phyloP scores from a whole-genome alignment of 2,329 filamentous ascomycete species.

The Fusarium illudens region DNA sequence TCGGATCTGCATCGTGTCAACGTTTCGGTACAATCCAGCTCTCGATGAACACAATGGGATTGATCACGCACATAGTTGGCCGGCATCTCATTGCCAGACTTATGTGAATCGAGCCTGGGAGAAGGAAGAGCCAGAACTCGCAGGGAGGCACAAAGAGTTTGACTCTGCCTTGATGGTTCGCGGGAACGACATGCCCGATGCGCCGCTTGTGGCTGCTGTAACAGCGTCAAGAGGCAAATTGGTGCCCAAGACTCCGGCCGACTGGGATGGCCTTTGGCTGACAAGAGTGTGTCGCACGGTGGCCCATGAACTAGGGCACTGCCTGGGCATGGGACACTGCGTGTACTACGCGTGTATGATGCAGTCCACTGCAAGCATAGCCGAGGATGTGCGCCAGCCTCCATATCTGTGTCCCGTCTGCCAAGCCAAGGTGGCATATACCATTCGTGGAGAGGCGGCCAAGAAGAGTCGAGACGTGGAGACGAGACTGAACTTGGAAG shows the following conservation, averaged over 20 bases:
- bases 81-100: slow-evolving; percentile 65
- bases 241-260: slow-evolving; percentile 30
- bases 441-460: neutral
- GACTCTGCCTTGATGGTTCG: neutral
- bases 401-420: slow-evolving; percentile 70
- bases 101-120: slow-evolving; percentile 56
- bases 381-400: slow-evolving; percentile 68
- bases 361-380: slow-evolving; percentile 65
- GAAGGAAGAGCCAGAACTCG: neutral
- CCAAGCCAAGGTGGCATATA: slow-evolving; percentile 58
- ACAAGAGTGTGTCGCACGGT: slow-evolving; percentile 64
- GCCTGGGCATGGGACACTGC: slow-evolving; percentile 72
- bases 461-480: neutral
- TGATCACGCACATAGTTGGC: slow-evolving; percentile 67
- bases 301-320: slow-evolving; percentile 73
- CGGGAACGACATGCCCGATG: neutral
- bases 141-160: neutral
- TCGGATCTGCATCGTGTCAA: slow-evolving; percentile 68
- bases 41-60: slow-evolving; percentile 53
- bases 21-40: slow-evolving; percentile 66
- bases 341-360: slow-evolving; percentile 70
- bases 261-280: slow-evolving; percentile 61
- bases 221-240: slow-evolving; percentile 27
- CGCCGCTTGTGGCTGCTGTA: neutral
- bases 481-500: neutral